These are phyloP conservation scores for Botrytis galanthina DNA, from an alignment of 2,329 filamentous ascomycete genomes.

Conservation along the genomic window DNA sequence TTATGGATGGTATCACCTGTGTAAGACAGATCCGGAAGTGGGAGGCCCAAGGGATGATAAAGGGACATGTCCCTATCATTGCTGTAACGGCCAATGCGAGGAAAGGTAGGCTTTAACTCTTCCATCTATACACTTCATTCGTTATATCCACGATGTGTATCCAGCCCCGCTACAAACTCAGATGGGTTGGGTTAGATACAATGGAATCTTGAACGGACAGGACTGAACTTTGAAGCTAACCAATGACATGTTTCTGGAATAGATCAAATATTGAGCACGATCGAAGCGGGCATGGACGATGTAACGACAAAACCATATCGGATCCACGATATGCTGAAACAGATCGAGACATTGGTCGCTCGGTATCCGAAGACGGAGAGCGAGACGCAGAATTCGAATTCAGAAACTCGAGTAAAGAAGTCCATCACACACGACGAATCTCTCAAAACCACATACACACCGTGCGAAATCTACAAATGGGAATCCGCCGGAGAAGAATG, in stretches of 20 bases:
- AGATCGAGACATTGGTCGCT: constrained; percentile 28
- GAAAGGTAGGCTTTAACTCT: not conserved
- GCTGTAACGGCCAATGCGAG: constrained; percentile 76
- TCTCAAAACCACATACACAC: not conserved
- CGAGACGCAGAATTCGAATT: not conserved
- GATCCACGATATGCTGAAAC: constrained; percentile 30
- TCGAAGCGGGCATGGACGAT: constrained; percentile 32
- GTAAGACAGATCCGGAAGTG: constrained; percentile 65
- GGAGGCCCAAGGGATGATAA: constrained; percentile 56
- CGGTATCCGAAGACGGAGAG: constrained; percentile 4
- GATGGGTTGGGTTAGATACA: not conserved
- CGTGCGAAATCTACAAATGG: not conserved
- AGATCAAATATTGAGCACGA: constrained; percentile 56
- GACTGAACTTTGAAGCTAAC: not conserved
- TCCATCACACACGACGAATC: not conserved
- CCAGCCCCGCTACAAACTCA: not conserved
- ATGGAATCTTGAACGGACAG: not conserved
- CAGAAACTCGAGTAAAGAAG: not conserved
- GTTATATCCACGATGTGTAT: not conserved
- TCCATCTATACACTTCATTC: not conserved
- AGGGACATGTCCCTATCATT: constrained; percentile 68
- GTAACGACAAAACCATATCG: constrained; percentile 33
- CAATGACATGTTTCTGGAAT: constrained; percentile 38
- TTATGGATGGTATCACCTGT: constrained; percentile 77
- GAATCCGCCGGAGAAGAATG: not conserved